Conservation (phyloP, 805 yeast species). For the Pichia paraexigua region DNA sequence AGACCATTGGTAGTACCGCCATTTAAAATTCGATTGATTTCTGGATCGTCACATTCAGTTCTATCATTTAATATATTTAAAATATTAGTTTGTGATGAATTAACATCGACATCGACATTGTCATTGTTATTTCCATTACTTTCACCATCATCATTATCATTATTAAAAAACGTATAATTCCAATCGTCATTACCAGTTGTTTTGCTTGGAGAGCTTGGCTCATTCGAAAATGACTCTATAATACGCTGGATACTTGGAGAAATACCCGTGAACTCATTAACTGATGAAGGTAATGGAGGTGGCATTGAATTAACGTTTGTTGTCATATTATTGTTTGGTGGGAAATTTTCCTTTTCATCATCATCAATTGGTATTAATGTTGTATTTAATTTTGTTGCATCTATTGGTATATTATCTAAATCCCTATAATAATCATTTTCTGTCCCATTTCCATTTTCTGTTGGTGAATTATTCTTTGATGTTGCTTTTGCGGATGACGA, state of each 20-base stretch:
- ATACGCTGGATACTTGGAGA: constrained; percentile 29
- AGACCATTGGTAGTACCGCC: neutral
- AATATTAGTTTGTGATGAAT: neutral
- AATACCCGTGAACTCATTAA: constrained; percentile 17
- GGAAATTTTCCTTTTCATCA: constrained; percentile 26
- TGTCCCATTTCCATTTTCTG: neutral
- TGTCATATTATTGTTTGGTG: constrained; percentile 3
- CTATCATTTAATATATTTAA: neutral
- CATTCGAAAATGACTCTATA: constrained; percentile 26
- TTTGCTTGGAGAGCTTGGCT: constrained; percentile 24
- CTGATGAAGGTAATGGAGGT: neutral
- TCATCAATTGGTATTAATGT: constrained; percentile 46
- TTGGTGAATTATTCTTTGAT: constrained; percentile 8
- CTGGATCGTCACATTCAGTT: constrained; percentile 18
- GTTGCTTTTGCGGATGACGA: constrained; percentile 1
- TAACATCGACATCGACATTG: neutral
- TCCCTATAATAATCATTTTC: constrained; percentile 5
- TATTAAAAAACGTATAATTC: constrained; percentile 22
- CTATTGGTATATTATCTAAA: constrained; percentile 31
- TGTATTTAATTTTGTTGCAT: constrained; percentile 48
- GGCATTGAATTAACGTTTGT: neutral
- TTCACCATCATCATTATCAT: neutral
- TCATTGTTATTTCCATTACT: neutral
- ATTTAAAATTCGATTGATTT: constrained; percentile 18
- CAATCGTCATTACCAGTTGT: constrained; percentile 21